Evolutionary conservation across 495 filamentous ascomycete genomes (phyloP), one percentile per base, ranked within the genome.

Genomic region (Xeromyces bisporus): DNA sequence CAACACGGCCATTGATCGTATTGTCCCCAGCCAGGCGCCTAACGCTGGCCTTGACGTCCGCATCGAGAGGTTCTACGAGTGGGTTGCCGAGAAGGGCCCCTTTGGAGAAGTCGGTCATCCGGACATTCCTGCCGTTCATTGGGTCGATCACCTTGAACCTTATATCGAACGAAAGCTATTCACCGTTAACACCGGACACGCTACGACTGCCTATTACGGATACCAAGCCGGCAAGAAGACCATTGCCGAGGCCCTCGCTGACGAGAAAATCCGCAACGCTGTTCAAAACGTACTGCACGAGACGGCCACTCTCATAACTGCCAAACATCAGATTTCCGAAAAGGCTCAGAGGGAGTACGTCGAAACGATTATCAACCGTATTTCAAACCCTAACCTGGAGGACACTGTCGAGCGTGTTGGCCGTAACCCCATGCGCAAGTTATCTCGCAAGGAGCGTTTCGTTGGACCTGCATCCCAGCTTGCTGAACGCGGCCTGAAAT

Each of bases 141-240:
- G 80, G 73, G 91, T 94, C 27, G 74, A 81, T 40, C 71, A 94
- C 63, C 69, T 97, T 15, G 66, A 72, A 47, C 89, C 89, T 31
- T 97, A 84, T 66, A 94, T 96, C 47, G 86, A 97, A 71, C 86
- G 89, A 56, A 97, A 97, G 65, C 75, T 97, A 37, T 97, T 82
- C 67, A 97, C 89, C 11, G 89, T 97, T 66, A 97, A 97, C 71
- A 96, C 89, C 15, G 77, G 83, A 28, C 89, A 97, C 50, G 89
- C 91, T 28, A 85, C 85, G n/a, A 84, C 87, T 15, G 89, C 89
- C 31, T 97, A 96, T 69, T 85, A 84, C 54, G 89, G 89, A 26
- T 73, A 89, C 64, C 60, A 79, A 48, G 69, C 71, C 21, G 71
- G 77, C 34, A 92, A 89, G 66, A 62, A 67, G 46, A 85, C 73